Conservation (phyloP, 768 basidiomycete species). For the Phanerochaete sordida region DNA sequence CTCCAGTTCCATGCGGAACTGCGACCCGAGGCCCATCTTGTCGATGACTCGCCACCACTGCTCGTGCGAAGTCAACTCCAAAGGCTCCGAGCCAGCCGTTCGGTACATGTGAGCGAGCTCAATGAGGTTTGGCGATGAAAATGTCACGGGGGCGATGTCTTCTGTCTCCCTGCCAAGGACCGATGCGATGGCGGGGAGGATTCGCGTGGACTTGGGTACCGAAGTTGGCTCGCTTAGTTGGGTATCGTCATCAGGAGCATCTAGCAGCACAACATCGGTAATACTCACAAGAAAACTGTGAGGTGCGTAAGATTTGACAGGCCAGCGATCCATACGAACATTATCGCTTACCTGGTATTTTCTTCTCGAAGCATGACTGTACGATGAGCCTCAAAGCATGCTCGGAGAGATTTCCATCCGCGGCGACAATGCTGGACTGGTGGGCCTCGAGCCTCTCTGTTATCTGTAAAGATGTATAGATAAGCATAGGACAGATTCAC, state of each 20-base stretch:
- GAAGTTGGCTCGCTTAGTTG: slow-evolving; percentile 87
- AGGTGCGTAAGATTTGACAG: neutral
- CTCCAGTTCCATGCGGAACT: slow-evolving; percentile 65
- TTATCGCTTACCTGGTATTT: slow-evolving; percentile 49
- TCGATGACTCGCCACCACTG: slow-evolving; percentile 68
- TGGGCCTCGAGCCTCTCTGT: slow-evolving; percentile 37
- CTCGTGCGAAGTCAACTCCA: slow-evolving; percentile 48
- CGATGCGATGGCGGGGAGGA: slow-evolving; percentile 60
- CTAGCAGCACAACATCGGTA: neutral
- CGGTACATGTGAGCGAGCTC: slow-evolving; percentile 68
- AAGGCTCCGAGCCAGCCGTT: slow-evolving; percentile 40
- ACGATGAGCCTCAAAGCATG: slow-evolving; percentile 50
- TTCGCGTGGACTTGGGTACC: slow-evolving; percentile 66
- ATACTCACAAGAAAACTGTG: slow-evolving; percentile 72
- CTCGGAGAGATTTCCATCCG: slow-evolving; percentile 75
- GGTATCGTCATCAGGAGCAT: neutral
- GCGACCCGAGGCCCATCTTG: slow-evolving; percentile 57
- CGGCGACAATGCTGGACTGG: slow-evolving; percentile 55
- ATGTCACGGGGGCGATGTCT: slow-evolving; percentile 51
- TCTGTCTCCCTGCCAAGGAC: slow-evolving; percentile 27
- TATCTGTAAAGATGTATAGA: neutral
- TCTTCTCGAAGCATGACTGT: slow-evolving; percentile 41
- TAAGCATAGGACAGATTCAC: neutral
- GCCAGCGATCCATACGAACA: neutral
- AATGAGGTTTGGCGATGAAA: slow-evolving; percentile 79